Base-by-base conservation (phyloP, 1,139 yeast genomes). In the Pichia sp. region DNA sequence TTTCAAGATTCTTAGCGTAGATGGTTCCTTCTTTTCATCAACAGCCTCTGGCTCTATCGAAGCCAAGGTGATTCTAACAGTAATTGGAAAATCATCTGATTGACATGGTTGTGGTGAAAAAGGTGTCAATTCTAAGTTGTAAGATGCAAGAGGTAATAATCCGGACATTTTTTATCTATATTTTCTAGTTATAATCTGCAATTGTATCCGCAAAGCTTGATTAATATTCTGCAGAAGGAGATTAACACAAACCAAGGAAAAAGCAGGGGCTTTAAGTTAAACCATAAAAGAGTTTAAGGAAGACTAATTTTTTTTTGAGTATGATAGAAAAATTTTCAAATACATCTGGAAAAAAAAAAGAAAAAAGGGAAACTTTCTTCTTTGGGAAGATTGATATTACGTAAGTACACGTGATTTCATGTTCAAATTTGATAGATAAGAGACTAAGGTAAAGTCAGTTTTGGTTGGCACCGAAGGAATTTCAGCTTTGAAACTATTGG, bases 31-130 rank as follows among this genome's bases (percentile, higher is more conserved):
- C 67, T 88, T 88, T 68, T 88, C 95, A 67, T 87, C 90, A 59
- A 83, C 80, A 46, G 87, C 76, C 68, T 83, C 88, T 60, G 97
- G 96, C 74, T 93, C 97, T 67, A 93, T 79, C 58, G 99, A 96
- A 63, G 97, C 99, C 80, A 93, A 81, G 56, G 98, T 92, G 68
- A 93, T 73, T 74, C 96, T 87, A 64, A 93, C 83, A 61, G 97
- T 85, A 62, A 88, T 86, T 54, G 97, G 97, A 70, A 84, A 84
- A 59, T 87, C 95, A 56, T 85, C 87, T 63, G 85, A 87, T 68
- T 87, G 83, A 61, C 97, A 96, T 59, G 92, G 91, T 51, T 84
- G 83, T 63, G 97, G 96, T 64, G 80, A 75, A 69, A 87, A 93
- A 67, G 99, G 98, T 72, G 80, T 77, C 61, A 92, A 80, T 63